Percentiles rank a stretch among this genome's conserved stretches.
These are phyloP conservation scores for Sungouiella blattae DNA, from an alignment of 805 yeast genomes.

Conservation along the genomic window DNA sequence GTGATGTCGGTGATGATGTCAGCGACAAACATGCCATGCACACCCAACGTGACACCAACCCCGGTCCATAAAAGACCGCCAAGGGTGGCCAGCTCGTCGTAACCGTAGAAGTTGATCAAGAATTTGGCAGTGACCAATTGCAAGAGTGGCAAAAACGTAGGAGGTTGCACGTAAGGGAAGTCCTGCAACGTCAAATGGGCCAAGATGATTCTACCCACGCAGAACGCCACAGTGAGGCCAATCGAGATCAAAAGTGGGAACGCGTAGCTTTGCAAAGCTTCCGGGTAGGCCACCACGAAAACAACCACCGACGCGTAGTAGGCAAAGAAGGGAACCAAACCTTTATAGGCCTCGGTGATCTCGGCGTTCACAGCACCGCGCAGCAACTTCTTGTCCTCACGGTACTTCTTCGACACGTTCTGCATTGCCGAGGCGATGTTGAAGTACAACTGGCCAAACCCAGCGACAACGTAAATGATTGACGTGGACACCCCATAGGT, in stretches of 20 bases:
- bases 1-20: conserved; percentile 82
- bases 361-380: conserved; percentile 21
- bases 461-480: conserved; percentile 46
- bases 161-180: conserved; percentile 71
- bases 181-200: conserved; percentile 79
- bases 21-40: conserved; percentile 68
- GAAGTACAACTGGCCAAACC: conserved; percentile 54
- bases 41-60: conserved; percentile 61
- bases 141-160: conserved; percentile 60
- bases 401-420: conserved; percentile 52
- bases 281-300: conserved; percentile 50
- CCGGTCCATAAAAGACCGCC: conserved; percentile 60
- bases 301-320: conserved; percentile 48
- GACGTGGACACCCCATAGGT: conserved; percentile 35
- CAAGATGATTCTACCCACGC: conserved; percentile 86
- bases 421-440: conserved; percentile 66
- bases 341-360: conserved; percentile 44
- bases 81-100: conserved; percentile 41
- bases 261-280: conserved; percentile 41
- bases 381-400: conserved; percentile 18
- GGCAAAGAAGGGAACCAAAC: conserved; percentile 65
- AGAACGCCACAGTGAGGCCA: conserved; percentile 74
- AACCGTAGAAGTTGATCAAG: conserved; percentile 34
- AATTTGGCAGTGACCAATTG: conserved; percentile 41
- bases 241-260: conserved; percentile 64